phyloP scores from a whole-genome alignment of 2,329 filamentous ascomycete species.

The Aspergillus fumigatus region DNA sequence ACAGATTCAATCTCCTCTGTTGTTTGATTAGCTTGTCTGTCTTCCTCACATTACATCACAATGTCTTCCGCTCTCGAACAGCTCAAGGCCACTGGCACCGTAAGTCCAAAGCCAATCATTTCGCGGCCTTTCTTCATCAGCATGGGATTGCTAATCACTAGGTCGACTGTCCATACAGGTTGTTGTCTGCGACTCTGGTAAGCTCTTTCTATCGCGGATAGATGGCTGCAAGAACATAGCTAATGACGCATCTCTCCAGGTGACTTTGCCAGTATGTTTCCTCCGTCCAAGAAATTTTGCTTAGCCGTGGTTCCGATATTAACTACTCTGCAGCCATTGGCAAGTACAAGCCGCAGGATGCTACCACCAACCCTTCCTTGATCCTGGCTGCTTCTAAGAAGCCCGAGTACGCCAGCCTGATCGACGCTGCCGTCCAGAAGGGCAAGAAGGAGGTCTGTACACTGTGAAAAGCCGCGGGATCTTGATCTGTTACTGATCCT shows the following conservation, averaged over 20 bases:
- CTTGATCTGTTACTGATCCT: constrained; percentile 1
- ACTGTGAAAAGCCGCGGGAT: background rate
- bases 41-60: constrained; percentile 14
- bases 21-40: background rate
- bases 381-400: constrained; percentile 99
- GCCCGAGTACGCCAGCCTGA: constrained; percentile 87
- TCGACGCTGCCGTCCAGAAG: constrained; percentile 77
- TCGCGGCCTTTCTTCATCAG: background rate
- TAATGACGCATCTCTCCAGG: constrained; percentile 41
- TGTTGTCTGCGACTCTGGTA: constrained; percentile 96
- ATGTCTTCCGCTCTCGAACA: constrained; percentile 94
- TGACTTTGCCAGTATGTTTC: constrained; percentile 70
- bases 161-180: constrained; percentile 51
- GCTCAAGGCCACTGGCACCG: constrained; percentile 94
- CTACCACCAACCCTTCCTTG: constrained; percentile 98
- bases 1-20: background rate
- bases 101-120: constrained; percentile 50
- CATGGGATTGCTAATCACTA: constrained; percentile 10
- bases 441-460: constrained; percentile 68
- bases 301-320: background rate
- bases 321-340: constrained; percentile 65
- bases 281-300: constrained; percentile 9
- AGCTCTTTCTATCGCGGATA: constrained; percentile 28
- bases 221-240: constrained; percentile 22
- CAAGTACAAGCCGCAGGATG: constrained; percentile 99